Evolutionary conservation across 768 basidiomycete species (phyloP), one percentile per base, ranked within the genome.

Genomic region (Cystofilobasidium bisporidii): DNA sequence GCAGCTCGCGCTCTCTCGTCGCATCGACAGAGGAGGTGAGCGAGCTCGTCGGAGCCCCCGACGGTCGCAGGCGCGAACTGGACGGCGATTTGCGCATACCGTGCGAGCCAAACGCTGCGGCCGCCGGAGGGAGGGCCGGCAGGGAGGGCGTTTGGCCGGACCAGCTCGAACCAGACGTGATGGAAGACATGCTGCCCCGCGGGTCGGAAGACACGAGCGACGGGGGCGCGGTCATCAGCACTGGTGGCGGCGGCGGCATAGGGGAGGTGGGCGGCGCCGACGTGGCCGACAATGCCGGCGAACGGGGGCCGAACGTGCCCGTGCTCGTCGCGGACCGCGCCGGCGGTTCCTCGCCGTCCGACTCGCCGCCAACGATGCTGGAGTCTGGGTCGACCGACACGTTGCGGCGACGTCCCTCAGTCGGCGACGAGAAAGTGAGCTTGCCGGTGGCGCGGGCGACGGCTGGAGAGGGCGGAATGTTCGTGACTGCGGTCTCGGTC

Each of bases 291-390:
- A 1, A 3, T 24, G 28, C 2, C 1, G 53, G 28, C 26, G 53
- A 20, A 2, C 53, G 53, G 6, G 30, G 28, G 3, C 53, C 53
- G 30, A 56, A 56, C 28, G 53, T 56, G 9, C 53, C 53, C 28
- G 30, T 20, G 11, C 43, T 53, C 9, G n/a, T 24, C 11, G 20
- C 50, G 6, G 50, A 53, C 22, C 24, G 24, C 50, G 45, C 3
- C 48, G 22, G 20, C 48, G 14, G 11, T 3, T 32, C 10, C 5
- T 56, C 53, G 28, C 32, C 53, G 53, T 56, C 53, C 30, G 53
- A 56, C 53, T 56, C 53, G 53, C 53, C 53, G 28, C 53, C 53
- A 17, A 56, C 53, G 30, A 56, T 4, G 53, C 53, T 56, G 28
- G 53, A 11, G 20, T 28, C 53, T 3, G 53, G 53, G 15, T 28